Percentiles rank a stretch among this genome's conserved stretches.
Conservation (phyloP, 768 basidiomycete genomes). For the Peribolospora baueri region DNA sequence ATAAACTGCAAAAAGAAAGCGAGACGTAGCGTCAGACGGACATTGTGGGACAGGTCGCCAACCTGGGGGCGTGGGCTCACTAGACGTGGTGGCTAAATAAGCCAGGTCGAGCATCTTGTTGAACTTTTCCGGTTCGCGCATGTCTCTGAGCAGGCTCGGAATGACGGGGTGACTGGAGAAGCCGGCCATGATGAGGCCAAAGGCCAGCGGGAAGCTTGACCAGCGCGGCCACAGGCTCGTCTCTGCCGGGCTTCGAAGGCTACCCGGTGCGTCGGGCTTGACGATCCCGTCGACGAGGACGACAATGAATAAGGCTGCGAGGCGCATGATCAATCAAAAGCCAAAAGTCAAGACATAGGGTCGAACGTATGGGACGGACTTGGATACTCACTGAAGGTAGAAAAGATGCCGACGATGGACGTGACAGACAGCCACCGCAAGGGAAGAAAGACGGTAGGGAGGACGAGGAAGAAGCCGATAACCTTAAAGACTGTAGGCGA, state of each 20-base stretch:
- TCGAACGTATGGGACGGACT: too few species aligned
- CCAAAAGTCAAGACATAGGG: too few species aligned
- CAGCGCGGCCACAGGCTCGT: conserved; percentile 37
- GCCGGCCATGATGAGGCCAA: conserved; percentile 80
- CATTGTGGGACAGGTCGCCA: too few species aligned
- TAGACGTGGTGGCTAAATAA: conserved; percentile 22
- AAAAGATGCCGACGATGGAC: conserved; percentile 40
- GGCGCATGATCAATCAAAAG: too few species aligned
- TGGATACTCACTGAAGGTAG: too few species aligned
- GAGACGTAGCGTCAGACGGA: too few species aligned
- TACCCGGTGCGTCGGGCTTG: conserved; percentile 49
- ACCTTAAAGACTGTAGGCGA: conserved; percentile 53
- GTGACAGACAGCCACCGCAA: conserved; percentile 66
- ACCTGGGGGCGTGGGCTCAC: too few species aligned
- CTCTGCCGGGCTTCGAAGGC: conserved; percentile 46
- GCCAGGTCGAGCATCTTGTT: conserved; percentile 61
- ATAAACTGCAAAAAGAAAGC: conserved; percentile 24
- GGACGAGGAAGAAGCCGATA: conserved; percentile 41
- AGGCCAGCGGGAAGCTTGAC: conserved; percentile 44
- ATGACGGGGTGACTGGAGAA: conserved; percentile 84
- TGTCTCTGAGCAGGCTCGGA: conserved; percentile 69
- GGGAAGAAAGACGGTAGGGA: conserved; percentile 66
- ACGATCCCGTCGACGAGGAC: conserved; percentile 60
- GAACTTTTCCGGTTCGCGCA: conserved; percentile 59
- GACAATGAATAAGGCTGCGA: conserved; percentile 39